Evolutionary conservation across 2,329 filamentous ascomycete species (phyloP).

Genomic region (Escovopsis sp.): DNA sequence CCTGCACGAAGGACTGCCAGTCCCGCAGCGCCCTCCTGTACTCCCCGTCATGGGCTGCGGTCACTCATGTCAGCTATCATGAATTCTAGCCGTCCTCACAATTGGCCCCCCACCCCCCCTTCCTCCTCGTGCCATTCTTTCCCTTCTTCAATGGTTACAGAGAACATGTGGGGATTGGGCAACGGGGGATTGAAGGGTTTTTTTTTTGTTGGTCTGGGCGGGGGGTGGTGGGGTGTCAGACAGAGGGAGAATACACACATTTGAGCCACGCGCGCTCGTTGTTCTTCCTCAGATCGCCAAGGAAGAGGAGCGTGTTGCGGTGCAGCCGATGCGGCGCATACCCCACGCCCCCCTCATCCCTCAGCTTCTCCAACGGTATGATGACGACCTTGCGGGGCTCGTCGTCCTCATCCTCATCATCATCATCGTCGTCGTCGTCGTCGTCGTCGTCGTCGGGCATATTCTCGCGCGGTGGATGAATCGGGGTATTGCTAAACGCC

Average conservation of each 20-base stretch:
- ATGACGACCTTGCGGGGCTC: slow-evolving; percentile 19
- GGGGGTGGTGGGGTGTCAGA: not conserved
- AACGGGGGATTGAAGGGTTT: too few species aligned
- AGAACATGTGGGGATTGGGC: too few species aligned
- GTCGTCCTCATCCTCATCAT: slow-evolving; percentile 23
- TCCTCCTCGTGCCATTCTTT: too few species aligned
- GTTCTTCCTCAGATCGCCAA: slow-evolving; percentile 42
- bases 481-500: too few species aligned
- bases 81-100: too few species aligned
- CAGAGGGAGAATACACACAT: slow-evolving; percentile 19
- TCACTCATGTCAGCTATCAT: too few species aligned
- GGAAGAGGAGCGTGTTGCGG: slow-evolving; percentile 41
- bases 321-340: slow-evolving; percentile 40
- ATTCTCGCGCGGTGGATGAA: not conserved
- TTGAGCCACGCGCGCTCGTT: slow-evolving; percentile 46
- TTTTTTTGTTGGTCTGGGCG: too few species aligned
- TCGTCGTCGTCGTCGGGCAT: slow-evolving; percentile 1
- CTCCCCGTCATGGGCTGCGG: slow-evolving; percentile 70
- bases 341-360: slow-evolving; percentile 19
- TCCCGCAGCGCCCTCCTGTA: slow-evolving; percentile 66
- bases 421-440: slow-evolving; percentile 10
- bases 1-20: slow-evolving; percentile 65
- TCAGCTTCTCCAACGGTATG: slow-evolving; percentile 21
- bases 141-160: too few species aligned
- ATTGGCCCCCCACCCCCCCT: too few species aligned